Evolutionary conservation across 2,329 filamentous ascomycete genomes (phyloP).

Genomic region (Paecilomyces formosus): DNA sequence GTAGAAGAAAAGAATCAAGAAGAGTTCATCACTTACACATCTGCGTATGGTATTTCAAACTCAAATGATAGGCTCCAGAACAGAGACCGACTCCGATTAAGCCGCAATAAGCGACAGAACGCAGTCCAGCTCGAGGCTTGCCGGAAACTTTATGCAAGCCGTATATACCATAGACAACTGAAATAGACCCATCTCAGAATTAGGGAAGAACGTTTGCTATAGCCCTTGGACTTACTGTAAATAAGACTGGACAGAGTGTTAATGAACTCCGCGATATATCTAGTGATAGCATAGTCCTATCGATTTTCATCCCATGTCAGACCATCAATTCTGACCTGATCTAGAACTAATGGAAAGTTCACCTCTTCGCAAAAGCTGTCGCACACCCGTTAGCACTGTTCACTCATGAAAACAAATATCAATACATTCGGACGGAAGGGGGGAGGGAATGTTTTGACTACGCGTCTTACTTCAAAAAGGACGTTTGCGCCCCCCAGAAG

Average conservation of each 20-base stretch:
- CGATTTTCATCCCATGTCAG: neutral
- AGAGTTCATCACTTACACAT: conserved; percentile 1
- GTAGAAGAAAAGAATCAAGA: neutral
- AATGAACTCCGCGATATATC: conserved; percentile 39
- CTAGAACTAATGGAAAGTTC: neutral
- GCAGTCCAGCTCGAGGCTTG: conserved; percentile 14
- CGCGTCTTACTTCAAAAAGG: neutral
- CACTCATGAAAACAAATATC: neutral
- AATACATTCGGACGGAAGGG: neutral
- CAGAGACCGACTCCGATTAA: conserved; percentile 19
- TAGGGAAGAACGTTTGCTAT: neutral
- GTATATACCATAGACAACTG: conserved; percentile 34
- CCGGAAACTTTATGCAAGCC: conserved; percentile 22
- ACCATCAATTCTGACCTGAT: neutral
- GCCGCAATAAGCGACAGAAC: conserved; percentile 30
- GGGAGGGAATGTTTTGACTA: neutral
- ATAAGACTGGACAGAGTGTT: conserved; percentile 37
- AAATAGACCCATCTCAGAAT: neutral
- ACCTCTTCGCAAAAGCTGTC: neutral
- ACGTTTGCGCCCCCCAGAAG: neutral
- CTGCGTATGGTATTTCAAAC: conserved; percentile 5
- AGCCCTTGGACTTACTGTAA: conserved; percentile 16
- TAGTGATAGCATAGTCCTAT: conserved; percentile 36
- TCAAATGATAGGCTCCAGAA: conserved; percentile 2
- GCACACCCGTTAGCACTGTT: neutral